Evolutionary conservation across 306 rosid genomes (phyloP).

Genomic region (Citrullus amarus): DNA sequence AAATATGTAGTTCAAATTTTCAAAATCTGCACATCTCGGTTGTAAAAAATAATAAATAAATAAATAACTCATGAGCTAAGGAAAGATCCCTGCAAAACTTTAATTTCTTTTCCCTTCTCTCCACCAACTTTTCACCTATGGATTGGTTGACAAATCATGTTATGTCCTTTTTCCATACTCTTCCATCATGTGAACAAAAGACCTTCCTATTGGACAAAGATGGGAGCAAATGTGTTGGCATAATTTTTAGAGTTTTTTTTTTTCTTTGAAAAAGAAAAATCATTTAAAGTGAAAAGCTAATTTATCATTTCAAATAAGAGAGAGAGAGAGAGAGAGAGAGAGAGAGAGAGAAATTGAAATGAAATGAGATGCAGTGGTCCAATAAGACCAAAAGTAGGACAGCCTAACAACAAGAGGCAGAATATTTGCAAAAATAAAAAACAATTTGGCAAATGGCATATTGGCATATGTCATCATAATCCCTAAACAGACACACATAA

Average conservation of each 20-base stretch:
- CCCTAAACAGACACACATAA: not conserved
- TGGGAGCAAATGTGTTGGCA: not conserved
- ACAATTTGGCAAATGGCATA: not conserved
- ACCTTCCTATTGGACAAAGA: not conserved
- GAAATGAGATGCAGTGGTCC: not conserved
- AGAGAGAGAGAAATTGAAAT: not conserved
- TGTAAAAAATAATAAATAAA: too few species aligned
- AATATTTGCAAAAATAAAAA: not conserved
- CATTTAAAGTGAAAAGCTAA: not conserved
- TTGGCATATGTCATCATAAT: not conserved
- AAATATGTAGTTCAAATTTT: too few species aligned
- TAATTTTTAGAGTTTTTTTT: not conserved
- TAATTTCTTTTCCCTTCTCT: not conserved
- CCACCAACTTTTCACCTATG: not conserved
- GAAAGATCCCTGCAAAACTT: not conserved
- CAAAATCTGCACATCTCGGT: too few species aligned
- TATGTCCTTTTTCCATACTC: not conserved
- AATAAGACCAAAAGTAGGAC: not conserved
- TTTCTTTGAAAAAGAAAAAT: not conserved
- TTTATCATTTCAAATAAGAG: not conserved
- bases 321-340: not conserved
- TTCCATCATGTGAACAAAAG: not conserved
- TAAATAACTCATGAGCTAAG: not conserved
- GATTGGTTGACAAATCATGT: not conserved
- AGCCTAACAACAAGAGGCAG: not conserved